Base-by-base conservation (phyloP, 352 stramenopile genomes). In the Globisporangium spiculum region DNA sequence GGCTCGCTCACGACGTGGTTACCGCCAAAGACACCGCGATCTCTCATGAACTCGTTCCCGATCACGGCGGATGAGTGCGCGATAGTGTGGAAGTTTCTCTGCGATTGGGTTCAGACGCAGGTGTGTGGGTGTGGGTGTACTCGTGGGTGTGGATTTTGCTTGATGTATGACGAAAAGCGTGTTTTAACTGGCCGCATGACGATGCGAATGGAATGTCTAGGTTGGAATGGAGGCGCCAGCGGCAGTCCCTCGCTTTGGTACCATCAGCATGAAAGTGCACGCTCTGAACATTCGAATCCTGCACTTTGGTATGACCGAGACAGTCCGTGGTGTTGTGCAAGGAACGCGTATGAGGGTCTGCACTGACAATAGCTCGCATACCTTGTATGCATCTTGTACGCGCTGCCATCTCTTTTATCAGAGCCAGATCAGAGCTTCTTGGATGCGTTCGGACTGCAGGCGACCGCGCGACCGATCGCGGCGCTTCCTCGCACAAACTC, bases 181-280 rank as follows among this genome's bases (percentile, higher is more conserved):
- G 14, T 7, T 50, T 20, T 48, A 20, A 18, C 4, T 36, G 18
- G 9, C 6, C 24, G 34, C 36, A 2, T 69, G 5, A 60, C 68
- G 18, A 7, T 56, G 38, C 20, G 38, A 10, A 36, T 36, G 12
- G 27, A 32, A 20, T 7, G 8, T n/a, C 30, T 69, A 94, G 83
- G 50, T 91, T n/a, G 87, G 83, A 3, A 88, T 90, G 81, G 87
- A 93, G 68, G 74, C 74, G 9, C 81, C 87, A 16, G 85, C 85
- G 36, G 68, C 75, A 27, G 88, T 94, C 68, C 85, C 87, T 20
- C 79, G 79, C n/a, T 88, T 93, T 53, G 87, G 87, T 6, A 85
- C 74, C 0, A 69, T 92, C 63, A 77, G 76, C n/a, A 41, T 91
- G 55, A 69, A 78, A 52, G 65, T 69, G 18, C 83, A 91, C 30